Conservation (phyloP, 1,284 basidiomycete species). For the Ganoderma lucidum region DNA sequence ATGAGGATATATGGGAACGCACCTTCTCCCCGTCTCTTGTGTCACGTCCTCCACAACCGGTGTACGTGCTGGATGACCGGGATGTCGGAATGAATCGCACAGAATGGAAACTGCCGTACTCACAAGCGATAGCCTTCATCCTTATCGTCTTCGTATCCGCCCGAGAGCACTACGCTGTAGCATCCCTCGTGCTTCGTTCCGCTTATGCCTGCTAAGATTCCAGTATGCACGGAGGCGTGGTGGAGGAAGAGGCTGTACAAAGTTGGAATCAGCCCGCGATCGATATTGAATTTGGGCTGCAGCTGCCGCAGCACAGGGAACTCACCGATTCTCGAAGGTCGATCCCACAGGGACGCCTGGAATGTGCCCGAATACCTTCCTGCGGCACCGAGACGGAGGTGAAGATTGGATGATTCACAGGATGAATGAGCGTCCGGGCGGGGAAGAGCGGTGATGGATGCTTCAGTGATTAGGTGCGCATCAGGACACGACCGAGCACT, state of each 20-base stretch:
- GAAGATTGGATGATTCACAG: not conserved
- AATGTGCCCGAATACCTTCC: conserved; percentile 36
- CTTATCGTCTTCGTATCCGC: conserved; percentile 50
- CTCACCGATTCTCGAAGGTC: conserved; percentile 34
- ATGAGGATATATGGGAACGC: not conserved
- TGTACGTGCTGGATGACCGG: conserved; percentile 45
- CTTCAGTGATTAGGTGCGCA: not conserved
- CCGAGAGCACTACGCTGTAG: conserved; percentile 51
- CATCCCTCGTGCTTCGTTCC: conserved; percentile 42
- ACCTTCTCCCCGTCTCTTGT: conserved; percentile 30
- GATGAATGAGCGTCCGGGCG: conserved; percentile 7
- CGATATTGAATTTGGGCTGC: not conserved
- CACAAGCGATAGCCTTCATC: conserved; percentile 51
- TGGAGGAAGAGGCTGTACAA: conserved; percentile 25
- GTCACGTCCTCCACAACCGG: conserved; percentile 43
- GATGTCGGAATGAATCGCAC: not conserved
- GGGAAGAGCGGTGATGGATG: not conserved
- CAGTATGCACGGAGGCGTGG: conserved; percentile 31
- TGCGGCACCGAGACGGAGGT: conserved; percentile 1
- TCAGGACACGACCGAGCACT: conserved; percentile 2
- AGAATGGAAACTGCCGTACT: conserved; percentile 20
- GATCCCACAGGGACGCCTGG: conserved; percentile 35
- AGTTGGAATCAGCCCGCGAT: not conserved
- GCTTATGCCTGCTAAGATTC: conserved; percentile 33
- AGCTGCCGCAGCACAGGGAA: conserved; percentile 1